Base-by-base conservation (phyloP, 192 early-diverging fungal species). In the Coemansia sp. region DNA sequence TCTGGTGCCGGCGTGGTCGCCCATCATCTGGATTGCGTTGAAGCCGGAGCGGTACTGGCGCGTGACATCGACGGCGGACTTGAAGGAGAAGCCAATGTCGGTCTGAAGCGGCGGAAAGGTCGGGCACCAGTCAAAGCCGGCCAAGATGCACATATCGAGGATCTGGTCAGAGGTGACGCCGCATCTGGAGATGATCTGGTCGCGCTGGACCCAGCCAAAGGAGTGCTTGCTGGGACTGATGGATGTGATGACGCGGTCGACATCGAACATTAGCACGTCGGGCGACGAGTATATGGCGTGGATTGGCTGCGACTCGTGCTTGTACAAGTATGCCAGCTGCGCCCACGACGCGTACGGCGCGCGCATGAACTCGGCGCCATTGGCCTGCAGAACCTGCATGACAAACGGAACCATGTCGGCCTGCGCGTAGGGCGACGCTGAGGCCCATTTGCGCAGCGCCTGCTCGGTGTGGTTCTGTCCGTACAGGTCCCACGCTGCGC, bases 341-440 rank as follows among this genome's bases (percentile, higher is more conserved):
- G 85, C 90, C 85, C 90, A 91, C 22, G 90, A 81, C 41, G 87
- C 88, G 68, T 94, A 94, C 43, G 92, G 92, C 19, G 92, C 92
- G 32, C 91, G 88, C 65, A 94, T 87, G 64, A 84, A 90, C 67
- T 94, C 91, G 39, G 88, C 79, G 7, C 85, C 84, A 55, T 89
- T 76, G 51, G 85, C 84, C 44, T 85, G 83, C 51, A 94, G 85
- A 14, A 93, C 88, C 50, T 86, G 83, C 77, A 93, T 85, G 17
- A 91, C 88, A 46, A 83, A 84, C 64, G 86, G 86, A 32, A 90
- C 56, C 63, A 90, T 61, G 58, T 94, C 91, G 17, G 85, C 76
- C 46, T 86, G 87, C 51, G 86, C 83, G 32, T 87, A 63, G n/a
- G 79, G 80, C 13, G 73, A 75, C 37, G 86, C 77, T 5, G 70